Evolutionary conservation across 805 yeast genomes (phyloP), one percentile per base, ranked within the genome.

Genomic region (Debaryomyces hansenii): DNA sequence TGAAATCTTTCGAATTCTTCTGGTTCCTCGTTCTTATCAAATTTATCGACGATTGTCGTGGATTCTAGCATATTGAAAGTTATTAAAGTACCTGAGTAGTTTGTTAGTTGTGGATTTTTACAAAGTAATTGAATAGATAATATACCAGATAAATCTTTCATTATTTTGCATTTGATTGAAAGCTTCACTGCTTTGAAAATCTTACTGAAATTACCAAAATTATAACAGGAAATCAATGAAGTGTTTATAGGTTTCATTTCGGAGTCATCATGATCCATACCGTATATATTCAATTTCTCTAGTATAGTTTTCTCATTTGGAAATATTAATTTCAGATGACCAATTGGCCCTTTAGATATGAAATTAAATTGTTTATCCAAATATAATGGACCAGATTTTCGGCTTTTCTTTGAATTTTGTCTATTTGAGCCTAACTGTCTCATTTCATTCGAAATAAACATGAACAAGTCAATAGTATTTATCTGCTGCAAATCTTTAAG

Each of bases 321-420:
- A 40, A 84, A 74, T 8, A 77, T 73, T 16, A 88, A 69, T 56
- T 85, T 83, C 34, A 88, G 82, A 42, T 75, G 71, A 0, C 96
- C 96, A 39, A 87, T 74, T n/a, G 83, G 86, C 9, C 92, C 87
- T 34, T 74, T 76, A 0, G 94, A 84, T 4, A 86, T 77, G 44
- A 90, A 75, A 20, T 76, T 70, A 39, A 84, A 62, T 51, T 70
- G 74, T 31, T 75, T 70, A 55, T 62, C 48, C 12, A 48, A 32
- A n/a, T 40, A 37, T 24, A 27, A 33, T 1, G 48, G 49, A 9
- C 47, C 46, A 8, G 12, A n/a, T 24, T 24, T 16, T 10, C 27
- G 16, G n/a, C 12, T 4, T 21, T 15, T 15, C 1, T 14, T 31
- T 9, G 20, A 29, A 20, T 28, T 21, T 7, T 21, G 35, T 8